Base-by-base conservation (phyloP, 1,284 basidiomycete species). In the Melanopsichium pennsylvanicum region DNA sequence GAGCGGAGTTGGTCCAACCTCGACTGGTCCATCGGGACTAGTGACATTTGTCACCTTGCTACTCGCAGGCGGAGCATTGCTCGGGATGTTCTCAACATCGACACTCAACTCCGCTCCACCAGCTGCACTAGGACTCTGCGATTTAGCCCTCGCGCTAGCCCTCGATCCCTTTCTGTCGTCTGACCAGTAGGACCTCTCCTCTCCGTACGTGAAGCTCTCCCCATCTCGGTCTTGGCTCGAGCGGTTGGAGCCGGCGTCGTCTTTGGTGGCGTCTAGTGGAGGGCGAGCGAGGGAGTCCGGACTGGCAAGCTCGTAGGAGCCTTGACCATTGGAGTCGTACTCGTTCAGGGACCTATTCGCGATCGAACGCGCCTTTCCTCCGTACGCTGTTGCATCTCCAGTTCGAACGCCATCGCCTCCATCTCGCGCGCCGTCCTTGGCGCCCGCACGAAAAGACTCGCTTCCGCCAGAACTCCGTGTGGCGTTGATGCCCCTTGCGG, bases 1-100 rank as follows among this genome's bases (percentile, higher is more conserved):
- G 19, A 74, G 68, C n/a, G 77, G 77, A 16, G 77, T 79, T 3
- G 77, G 77, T 0, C 76, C 77, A 2, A 70, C 63, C 35, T 70
- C 61, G 19, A 66, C 50, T 16, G 54, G 54, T 19, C 48, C 58
- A 35, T 51, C 58, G n/a, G 56, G 67, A 31, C 57, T 60, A 3
- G 31, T 51, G n/a, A 47, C 42, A 22, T 21, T 63, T 32, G 31
- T 27, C 7, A 26, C 29, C 29, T 48, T 61, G 22, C 43, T 40
- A 8, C 8, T 8, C 27, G 49, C 59, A 16, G 42, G 49, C 8
- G 56, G 61, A 23, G 54, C 47, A 22, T 73, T 73, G 51, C 68
- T 73, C 0, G 76, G 74, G n/a, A 78, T 62, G 51, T 75, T 74
- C 16, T 72, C 63, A 11, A 75, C 55, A 42, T 76, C 71, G 18